Evolutionary conservation across 331 rosid species (phyloP), one percentile per base, ranked within the genome.

Genomic region (Phaseolus coccineus): DNA sequence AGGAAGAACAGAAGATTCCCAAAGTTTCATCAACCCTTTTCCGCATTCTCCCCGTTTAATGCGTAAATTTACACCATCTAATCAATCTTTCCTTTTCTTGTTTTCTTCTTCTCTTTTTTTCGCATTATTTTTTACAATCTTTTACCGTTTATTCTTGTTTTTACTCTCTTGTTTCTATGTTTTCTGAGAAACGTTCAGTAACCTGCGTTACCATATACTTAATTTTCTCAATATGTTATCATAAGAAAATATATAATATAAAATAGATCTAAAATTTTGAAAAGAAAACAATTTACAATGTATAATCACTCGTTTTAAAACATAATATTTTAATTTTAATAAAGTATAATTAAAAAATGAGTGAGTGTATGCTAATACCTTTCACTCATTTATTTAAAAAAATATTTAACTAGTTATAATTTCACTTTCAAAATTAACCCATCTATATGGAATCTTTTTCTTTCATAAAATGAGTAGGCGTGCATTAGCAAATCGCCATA

Each of bases 21-120:
- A 67, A 35, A 7, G 4, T 65, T 65, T 65, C 69, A n/a, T 8
- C 47, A 1, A 63, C 47, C 44, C 62, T 22, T 28, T 30, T 1
- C 22, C 40, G 14, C 86, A 42, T 8, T 61, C 77, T 51, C 51
- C 66, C 31, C 87, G 86, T 71, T 71, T 82, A 74, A 61, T 10
- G 71, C 71, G 50, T 65, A 12, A 30, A 30, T 39, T 66, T 22
- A 67, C n/a, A 61, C 14, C 2, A 33, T 27, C 33, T 8, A n/a
- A 63, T 33, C 25, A n/a, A 63, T 33, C 25, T n/a, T 35, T 19
- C 9, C 1, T 10, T 25, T 42, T 37, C 3, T 30, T 6, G 10
- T 4, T 4, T 13, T 42, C 6, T 5, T 9, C 22, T 19, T 19
- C 22, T 19, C 22, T 1, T 66, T 33, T 7, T 6, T 37, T 37